Evolutionary conservation across 371 early-diverging fungal genomes (phyloP), one percentile per base, ranked within the genome.

Genomic region (Batrachochytrium dendrobatidis): DNA sequence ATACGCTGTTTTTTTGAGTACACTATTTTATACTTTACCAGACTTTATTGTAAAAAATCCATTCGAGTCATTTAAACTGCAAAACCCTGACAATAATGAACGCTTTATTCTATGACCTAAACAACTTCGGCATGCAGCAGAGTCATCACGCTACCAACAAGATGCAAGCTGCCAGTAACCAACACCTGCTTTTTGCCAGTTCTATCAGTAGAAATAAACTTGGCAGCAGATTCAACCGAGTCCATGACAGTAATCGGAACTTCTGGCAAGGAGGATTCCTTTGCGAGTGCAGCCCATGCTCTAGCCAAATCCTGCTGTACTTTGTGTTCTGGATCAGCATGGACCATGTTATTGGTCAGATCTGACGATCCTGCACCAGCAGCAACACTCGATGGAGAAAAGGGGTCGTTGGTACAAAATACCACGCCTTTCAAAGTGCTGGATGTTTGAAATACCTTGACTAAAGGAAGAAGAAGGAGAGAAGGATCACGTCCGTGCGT

Each of bases 81-180:
- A 20, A 20, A 39, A 39, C 15, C 15, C 15, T 15, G 39, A 39
- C 39, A 20, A 39, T 20, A 39, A 15, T 20, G 39, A 15, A 15
- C 39, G 15, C 39, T 39, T 20, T 39, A 20, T 20, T 39, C n/a
- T n/a, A n/a, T n/a, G n/a, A n/a, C 15, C 39, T 64, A 69, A 31
- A 32, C 33, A 18, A 68, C 65, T 7, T 48, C 53, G 5, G 69
- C 72, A 32, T 66, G 82, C 5, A 88, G 70, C 18, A 81, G 82
- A 28, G 83, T 85, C 59, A 93, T 73, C 2, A 86, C 81, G 22
- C 88, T 89, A 31, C 98, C 98, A 12, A 94, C 88, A 66, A 97
- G 75, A 62, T 94, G 89, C 61, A 97, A 68, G 68, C 92, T 92
- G n/a, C 98, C 98, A 0, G 96, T 94, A 28, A 87, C 89, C 35